These are phyloP conservation scores for Thelephora terrestris DNA, from an alignment of 1,284 basidiomycete genomes.

Conservation along the genomic window DNA sequence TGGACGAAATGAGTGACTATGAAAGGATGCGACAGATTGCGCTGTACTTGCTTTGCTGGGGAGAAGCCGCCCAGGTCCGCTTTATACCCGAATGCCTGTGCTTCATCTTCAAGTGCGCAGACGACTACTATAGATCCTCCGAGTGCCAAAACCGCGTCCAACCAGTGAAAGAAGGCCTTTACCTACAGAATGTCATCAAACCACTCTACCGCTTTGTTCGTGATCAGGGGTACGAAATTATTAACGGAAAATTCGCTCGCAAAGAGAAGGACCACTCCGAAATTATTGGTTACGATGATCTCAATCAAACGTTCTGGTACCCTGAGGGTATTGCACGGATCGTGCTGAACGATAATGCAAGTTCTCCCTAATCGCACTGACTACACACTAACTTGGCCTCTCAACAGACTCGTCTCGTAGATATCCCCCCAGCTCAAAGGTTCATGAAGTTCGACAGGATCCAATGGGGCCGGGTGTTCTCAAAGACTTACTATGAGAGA, in stretches of 20 bases:
- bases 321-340: slow-evolving; percentile 97
- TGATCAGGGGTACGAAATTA: slow-evolving; percentile 96
- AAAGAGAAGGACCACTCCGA: slow-evolving; percentile 90
- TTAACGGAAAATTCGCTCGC: slow-evolving; percentile 92
- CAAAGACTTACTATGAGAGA: slow-evolving; percentile 96
- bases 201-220: slow-evolving; percentile 97
- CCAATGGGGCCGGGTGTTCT: slow-evolving; percentile 90
- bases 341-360: slow-evolving; percentile 77
- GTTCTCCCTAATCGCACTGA: slow-evolving; percentile 8
- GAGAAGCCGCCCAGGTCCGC: slow-evolving; percentile 97
- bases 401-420: slow-evolving; percentile 73
- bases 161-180: slow-evolving; percentile 91
- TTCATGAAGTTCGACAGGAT: slow-evolving; percentile 94
- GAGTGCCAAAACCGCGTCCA: slow-evolving; percentile 95
- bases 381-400: slow-evolving; percentile 1
- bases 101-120: slow-evolving; percentile 99
- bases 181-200: slow-evolving; percentile 85
- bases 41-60: slow-evolving; percentile 94
- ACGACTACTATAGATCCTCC: slow-evolving; percentile 98
- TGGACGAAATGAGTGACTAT: slow-evolving; percentile 99
- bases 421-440: slow-evolving; percentile 79
- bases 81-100: slow-evolving; percentile 96
- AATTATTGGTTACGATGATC: slow-evolving; percentile 98
- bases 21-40: slow-evolving; percentile 96
- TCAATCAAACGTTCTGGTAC: slow-evolving; percentile 99